A percentile compares a stretch with the other conserved stretches of the same genome.
Evolutionary conservation across 2,329 filamentous ascomycete species (phyloP).

Genomic region (Microcyclosporella mali): DNA sequence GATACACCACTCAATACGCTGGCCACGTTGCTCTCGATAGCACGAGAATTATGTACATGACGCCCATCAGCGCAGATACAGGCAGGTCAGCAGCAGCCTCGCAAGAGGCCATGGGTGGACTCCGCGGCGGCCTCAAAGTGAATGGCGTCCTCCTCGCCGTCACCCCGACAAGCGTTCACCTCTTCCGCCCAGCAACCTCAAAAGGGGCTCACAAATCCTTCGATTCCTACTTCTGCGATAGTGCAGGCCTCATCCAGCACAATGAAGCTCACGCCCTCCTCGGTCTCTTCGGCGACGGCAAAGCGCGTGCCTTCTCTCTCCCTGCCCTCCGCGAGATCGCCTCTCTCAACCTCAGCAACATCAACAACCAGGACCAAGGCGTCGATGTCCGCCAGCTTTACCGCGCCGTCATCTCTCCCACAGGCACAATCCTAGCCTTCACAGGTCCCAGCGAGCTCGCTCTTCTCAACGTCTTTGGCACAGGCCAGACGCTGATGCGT

Average conservation of each 20-base stretch:
- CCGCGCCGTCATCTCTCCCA: constrained; percentile 64
- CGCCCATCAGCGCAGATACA: constrained; percentile 70
- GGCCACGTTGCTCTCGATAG: constrained; percentile 63
- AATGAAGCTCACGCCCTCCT: constrained; percentile 69
- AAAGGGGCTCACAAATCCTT: constrained; percentile 93
- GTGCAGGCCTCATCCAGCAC: constrained; percentile 69
- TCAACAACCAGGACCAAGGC: constrained; percentile 31
- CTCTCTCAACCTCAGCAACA: constrained; percentile 54
- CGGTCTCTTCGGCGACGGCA: constrained; percentile 77
- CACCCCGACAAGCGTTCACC: constrained; percentile 65
- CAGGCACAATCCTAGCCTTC: constrained; percentile 83
- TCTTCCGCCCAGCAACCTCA: constrained; percentile 76
- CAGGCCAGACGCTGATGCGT: constrained; percentile 53
- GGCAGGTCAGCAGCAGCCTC: constrained; percentile 72
- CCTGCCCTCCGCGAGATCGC: constrained; percentile 81
- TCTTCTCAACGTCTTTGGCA: constrained; percentile 78
- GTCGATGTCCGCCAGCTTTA: constrained; percentile 68
- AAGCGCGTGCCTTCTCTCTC: constrained; percentile 74
- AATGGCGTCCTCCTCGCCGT: constrained; percentile 77
- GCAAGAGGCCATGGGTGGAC: constrained; percentile 64
- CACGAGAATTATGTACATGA: constrained; percentile 62
- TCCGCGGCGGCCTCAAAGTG: constrained; percentile 67
- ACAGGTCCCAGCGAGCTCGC: constrained; percentile 80
- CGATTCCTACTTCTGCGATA: constrained; percentile 74
- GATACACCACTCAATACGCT: constrained; percentile 66